Evolutionary conservation across 2,329 filamentous ascomycete species (phyloP), one percentile per base, ranked within the genome.

Genomic region (Aspergillus piperis): DNA sequence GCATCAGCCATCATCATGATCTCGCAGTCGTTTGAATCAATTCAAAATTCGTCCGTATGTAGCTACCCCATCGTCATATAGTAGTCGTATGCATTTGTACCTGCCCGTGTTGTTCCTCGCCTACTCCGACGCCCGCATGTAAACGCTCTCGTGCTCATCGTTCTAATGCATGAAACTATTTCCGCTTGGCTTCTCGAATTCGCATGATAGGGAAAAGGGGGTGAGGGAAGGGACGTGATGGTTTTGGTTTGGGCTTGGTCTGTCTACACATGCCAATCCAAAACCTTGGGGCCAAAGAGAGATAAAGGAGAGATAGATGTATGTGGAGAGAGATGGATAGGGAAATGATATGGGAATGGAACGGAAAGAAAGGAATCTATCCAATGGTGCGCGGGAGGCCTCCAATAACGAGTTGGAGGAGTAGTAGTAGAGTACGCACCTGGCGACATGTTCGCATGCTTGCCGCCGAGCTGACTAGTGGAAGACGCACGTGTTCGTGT

Each of bases 111-210:
- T 32, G 23, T 58, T 48, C 36, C 39, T 32, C 25, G 30, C 36
- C 51, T 51, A 55, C 56, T 48, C 55, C 58, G 64, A 66, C 60
- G 58, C 58, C 55, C 27, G 53, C 56, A 56, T 57, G 58, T 25
- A 54, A 54, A 30, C 38, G 25, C 23, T 25, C 50, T 54, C n/a
- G n/a, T 36, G 44, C 23, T 30, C 47, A 32, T 53, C 49, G 49
- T 44, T 42, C 49, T 38, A 47, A 42, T 17, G 17, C 53, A 55
- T 55, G 39, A n/a, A 25, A 27, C 21, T 54, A 38, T 30, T 54
- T 21, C 23, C 21, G 38, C 38, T 30, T 42, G 52, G 51, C 23
- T 54, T 54, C 38, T 19, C 25, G 30, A 47, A 36, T 36, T 23
- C n/a, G 25, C 39, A 36, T 47, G n/a, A 19, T 41, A 8, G 27